These are phyloP conservation scores for Capronia americana DNA, from an alignment of 2,329 filamentous ascomycete species.

Conservation along the genomic window DNA sequence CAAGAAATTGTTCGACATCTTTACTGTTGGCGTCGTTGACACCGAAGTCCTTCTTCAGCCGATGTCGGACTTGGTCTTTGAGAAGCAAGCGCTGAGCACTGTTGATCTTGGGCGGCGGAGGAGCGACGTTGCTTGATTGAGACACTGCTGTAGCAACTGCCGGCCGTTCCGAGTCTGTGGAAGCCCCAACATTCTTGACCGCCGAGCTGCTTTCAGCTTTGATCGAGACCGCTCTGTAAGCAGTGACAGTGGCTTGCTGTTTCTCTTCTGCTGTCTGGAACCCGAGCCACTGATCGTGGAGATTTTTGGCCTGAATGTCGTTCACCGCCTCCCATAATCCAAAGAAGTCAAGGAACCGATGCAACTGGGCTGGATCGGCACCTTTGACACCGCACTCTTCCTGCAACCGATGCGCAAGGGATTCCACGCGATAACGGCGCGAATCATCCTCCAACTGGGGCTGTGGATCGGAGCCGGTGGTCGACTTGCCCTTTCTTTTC, in stretches of 20 bases:
- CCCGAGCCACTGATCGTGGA: background rate
- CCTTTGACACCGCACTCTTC: background rate
- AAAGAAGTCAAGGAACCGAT: background rate
- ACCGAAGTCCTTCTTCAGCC: background rate
- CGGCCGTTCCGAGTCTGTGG: background rate
- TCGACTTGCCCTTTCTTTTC: background rate
- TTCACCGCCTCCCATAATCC: background rate
- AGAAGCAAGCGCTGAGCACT: background rate
- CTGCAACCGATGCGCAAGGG: background rate
- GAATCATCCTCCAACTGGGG: background rate
- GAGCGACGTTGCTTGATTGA: background rate
- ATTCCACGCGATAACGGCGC: background rate
- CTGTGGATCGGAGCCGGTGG: background rate
- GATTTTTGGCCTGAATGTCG: background rate
- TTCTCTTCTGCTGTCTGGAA: background rate
- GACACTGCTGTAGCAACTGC: background rate
- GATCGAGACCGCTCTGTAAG: background rate
- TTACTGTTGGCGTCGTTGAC: background rate
- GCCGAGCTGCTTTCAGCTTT: background rate
- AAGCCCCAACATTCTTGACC: background rate
- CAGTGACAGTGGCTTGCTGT: background rate
- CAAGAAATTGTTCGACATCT: background rate
- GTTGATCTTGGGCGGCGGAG: background rate
- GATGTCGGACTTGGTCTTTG: background rate
- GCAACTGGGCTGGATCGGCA: background rate